Base-by-base conservation (phyloP, 1,284 basidiomycete species). In the Porodaedalea pini region DNA sequence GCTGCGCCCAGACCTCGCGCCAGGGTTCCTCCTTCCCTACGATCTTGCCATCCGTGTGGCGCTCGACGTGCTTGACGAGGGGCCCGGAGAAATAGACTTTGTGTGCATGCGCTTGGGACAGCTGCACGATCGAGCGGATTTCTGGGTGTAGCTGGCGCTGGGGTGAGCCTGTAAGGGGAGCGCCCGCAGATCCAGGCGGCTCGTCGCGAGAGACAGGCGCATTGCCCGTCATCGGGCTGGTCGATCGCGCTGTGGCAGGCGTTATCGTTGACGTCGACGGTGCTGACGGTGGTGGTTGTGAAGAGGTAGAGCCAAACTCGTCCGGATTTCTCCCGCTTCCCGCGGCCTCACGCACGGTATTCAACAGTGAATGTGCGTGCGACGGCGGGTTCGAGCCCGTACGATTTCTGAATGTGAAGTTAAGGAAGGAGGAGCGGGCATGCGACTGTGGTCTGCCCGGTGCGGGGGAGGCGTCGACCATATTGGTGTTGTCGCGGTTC, bases 1-100 rank as follows among this genome's bases (percentile, higher is more conserved):
- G 78, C 73, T 98, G 94, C 1, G 90, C 90, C 93, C 93, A 96
- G 7, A 96, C 87, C n/a, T 92, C 82, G 6, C 81, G 78, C 92
- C 93, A 95, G n/a, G 89, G 88, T 29, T 92, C 87, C 64, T 94
- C 82, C 68, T 85, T 85, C 63, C 76, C 65, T 48, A 89, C 78
- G 67, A 79, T 79, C 60, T 86, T 81, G 7, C 92, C 91, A 65
- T 92, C 90, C 3, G 89, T 78, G 60, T 80, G 85, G 60, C 83
- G 83, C 73, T 88, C 90, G 65, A 85, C 73, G n/a, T 79, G 78
- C 44, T 86, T 83, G 15, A 88, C 74, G 29, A 92, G 79, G n/a
- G 86, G 87, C 4, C 89, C 90, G 13, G 89, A 90, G 69, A 85
- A 89, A 70, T 92, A 91, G 6, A 91, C 77, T 68, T 90, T 89